These are phyloP conservation scores for Moesziomyces antarcticus DNA, from an alignment of 1,284 basidiomycete species.

Conservation along the genomic window DNA sequence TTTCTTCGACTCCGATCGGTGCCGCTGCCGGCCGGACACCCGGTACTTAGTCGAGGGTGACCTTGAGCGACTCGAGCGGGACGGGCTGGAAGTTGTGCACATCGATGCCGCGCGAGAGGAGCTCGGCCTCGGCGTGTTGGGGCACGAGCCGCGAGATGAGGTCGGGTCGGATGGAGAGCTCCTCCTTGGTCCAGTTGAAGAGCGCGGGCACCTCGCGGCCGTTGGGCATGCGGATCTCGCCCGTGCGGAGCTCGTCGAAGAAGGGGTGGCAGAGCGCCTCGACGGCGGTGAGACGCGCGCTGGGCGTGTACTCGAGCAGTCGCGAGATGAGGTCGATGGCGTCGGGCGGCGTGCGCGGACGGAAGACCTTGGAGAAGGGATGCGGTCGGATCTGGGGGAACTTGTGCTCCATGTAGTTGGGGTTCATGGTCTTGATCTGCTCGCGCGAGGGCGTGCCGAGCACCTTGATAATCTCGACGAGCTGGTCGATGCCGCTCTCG, in stretches of 20 bases:
- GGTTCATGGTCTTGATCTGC: constrained; percentile 99
- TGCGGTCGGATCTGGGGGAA: constrained; percentile 98
- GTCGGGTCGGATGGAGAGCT: constrained; percentile 94
- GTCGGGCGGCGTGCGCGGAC: constrained; percentile 93
- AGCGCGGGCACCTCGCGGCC: constrained; percentile 93
- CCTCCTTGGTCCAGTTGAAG: constrained; percentile 97
- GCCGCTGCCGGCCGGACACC: constrained; percentile 3
- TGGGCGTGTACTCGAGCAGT: constrained; percentile 95
- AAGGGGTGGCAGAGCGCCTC: constrained; percentile 87
- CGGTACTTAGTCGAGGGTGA: constrained; percentile 64
- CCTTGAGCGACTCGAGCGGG: constrained; percentile 66
- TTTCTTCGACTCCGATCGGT: neutral
- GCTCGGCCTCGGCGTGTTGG: constrained; percentile 85
- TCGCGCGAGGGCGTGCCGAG: constrained; percentile 97
- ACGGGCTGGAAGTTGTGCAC: constrained; percentile 80
- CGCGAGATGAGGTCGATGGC: constrained; percentile 96
- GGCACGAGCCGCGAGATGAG: constrained; percentile 91
- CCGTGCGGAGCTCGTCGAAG: constrained; percentile 90
- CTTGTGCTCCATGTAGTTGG: constrained; percentile 99
- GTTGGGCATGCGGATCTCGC: constrained; percentile 90
- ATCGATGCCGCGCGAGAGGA: constrained; percentile 85
- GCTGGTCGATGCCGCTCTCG: constrained; percentile 98
- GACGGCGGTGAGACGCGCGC: constrained; percentile 87
- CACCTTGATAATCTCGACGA: constrained; percentile 99
- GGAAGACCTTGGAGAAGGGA: constrained; percentile 83